Conservation (phyloP, 352 stramenopile species). For the Globisporangium irregulare region DNA sequence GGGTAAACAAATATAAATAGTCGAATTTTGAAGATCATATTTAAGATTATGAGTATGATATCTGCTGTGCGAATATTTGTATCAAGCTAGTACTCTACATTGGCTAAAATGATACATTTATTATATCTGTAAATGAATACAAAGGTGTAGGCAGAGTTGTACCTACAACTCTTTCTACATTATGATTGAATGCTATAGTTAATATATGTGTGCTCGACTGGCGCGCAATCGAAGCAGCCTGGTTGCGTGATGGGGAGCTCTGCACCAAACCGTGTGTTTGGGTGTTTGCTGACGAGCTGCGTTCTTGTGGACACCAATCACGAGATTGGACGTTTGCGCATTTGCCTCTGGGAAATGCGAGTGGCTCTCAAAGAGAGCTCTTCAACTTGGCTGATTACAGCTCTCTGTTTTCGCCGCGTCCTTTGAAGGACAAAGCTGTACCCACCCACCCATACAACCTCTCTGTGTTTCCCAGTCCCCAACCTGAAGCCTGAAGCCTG, state of each 20-base stretch:
- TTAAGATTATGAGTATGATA: neutral
- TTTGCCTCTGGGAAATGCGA: conserved; percentile 5
- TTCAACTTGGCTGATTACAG: neutral
- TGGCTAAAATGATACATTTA: no score
- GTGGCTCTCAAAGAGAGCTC: neutral
- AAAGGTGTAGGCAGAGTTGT: no score
- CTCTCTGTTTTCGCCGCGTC: neutral
- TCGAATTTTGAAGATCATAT: neutral
- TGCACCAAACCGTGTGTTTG: conserved; percentile 6
- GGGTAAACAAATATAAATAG: neutral
- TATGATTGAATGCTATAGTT: neutral
- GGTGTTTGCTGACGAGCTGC: neutral
- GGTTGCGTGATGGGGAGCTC: neutral
- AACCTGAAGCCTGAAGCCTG: neutral
- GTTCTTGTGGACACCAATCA: conserved; percentile 2
- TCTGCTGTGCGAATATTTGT: neutral
- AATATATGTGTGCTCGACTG: neutral
- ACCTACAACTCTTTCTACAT: no score
- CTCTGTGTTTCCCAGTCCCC: neutral
- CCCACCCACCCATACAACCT: neutral
- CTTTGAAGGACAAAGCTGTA: neutral
- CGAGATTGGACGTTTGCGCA: conserved; percentile 19
- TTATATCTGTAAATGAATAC: no score
- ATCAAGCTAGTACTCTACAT: no score
- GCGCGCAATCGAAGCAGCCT: neutral